Conservation (phyloP, 257 asterid species). For the Lycium barbarum region DNA sequence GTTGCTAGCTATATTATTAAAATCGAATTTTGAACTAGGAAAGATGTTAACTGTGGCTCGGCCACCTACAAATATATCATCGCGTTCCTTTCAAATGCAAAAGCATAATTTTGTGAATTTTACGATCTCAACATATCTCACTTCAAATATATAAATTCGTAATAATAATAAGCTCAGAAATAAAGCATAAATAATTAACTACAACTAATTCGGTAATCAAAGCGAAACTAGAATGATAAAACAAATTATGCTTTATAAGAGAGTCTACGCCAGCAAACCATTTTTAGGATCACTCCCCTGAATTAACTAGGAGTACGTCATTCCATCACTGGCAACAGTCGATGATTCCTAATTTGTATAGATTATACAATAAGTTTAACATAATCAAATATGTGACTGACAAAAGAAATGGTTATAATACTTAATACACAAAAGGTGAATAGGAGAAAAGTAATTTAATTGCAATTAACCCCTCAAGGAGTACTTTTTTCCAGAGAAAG, state of each 20-base stretch:
- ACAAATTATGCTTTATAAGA: neutral
- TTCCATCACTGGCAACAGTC: neutral
- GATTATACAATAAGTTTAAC: neutral
- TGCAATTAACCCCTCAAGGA: slow-evolving; percentile 67
- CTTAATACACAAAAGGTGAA: neutral
- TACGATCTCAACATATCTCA: neutral
- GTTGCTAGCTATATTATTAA: too few species aligned
- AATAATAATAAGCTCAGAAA: neutral
- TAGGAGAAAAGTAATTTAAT: neutral
- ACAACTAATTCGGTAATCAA: neutral
- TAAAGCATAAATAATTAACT: neutral
- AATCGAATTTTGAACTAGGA: too few species aligned
- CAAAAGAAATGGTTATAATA: neutral
- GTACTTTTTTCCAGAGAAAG: slow-evolving; percentile 77
- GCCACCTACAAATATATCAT: neutral
- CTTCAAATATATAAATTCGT: neutral
- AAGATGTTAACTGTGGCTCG: too few species aligned
- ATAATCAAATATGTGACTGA: neutral
- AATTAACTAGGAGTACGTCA: neutral
- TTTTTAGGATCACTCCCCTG: neutral
- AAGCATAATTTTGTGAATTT: neutral
- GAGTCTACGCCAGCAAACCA: neutral
- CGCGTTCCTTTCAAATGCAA: neutral
- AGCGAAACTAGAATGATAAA: neutral
- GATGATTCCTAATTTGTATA: neutral